Percentiles rank a stretch among this genome's conserved stretches.
phyloP scores from a whole-genome alignment of 2,329 filamentous ascomycete species.

The Curvularia hawaiiensis region DNA sequence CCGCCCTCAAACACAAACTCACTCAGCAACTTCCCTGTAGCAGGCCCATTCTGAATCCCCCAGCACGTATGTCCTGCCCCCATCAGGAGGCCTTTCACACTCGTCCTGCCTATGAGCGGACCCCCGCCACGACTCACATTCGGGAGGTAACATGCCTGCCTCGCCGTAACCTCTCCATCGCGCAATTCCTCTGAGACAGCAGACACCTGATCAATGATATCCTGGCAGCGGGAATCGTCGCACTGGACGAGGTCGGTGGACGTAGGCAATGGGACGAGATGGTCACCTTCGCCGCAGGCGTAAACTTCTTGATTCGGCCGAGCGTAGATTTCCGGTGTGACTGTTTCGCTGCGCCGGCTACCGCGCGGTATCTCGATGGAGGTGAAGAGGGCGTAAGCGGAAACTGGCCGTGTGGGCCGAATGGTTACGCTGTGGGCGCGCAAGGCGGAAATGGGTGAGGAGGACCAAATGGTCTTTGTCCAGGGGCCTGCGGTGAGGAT shows the following conservation, averaged over 20 bases:
- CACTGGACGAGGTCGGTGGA: conserved; percentile 76
- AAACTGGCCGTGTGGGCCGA: conserved; percentile 63
- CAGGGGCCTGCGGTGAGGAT: conserved; percentile 67
- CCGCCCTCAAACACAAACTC: conserved; percentile 55
- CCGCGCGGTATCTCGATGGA: conserved; percentile 74
- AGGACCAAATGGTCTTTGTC: conserved; percentile 59
- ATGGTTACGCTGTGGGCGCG: conserved; percentile 69
- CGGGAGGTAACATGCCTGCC: conserved; percentile 93
- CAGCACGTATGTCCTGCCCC: conserved; percentile 95
- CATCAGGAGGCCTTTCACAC: conserved; percentile 74
- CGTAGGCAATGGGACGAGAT: conserved; percentile 72
- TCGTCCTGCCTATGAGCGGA: conserved; percentile 79
- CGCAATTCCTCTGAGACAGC: conserved; percentile 58
- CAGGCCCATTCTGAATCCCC: conserved; percentile 96
- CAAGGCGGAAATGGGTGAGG: conserved; percentile 63
- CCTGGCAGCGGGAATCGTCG: conserved; percentile 79
- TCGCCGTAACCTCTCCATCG: conserved; percentile 64
- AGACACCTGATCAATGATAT: conserved; percentile 79
- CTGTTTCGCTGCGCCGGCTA: conserved; percentile 53
- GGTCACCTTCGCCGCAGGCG: conserved; percentile 90
- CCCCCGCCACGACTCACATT: conserved; percentile 67
- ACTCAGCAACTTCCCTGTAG: conserved; percentile 61
- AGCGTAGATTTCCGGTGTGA: conserved; percentile 92
- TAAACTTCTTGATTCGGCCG: conserved; percentile 89
- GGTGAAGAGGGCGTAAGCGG: conserved; percentile 82